These are phyloP conservation scores for Hippophae tibetana DNA, from an alignment of 306 rosid species.

Conservation along the genomic window DNA sequence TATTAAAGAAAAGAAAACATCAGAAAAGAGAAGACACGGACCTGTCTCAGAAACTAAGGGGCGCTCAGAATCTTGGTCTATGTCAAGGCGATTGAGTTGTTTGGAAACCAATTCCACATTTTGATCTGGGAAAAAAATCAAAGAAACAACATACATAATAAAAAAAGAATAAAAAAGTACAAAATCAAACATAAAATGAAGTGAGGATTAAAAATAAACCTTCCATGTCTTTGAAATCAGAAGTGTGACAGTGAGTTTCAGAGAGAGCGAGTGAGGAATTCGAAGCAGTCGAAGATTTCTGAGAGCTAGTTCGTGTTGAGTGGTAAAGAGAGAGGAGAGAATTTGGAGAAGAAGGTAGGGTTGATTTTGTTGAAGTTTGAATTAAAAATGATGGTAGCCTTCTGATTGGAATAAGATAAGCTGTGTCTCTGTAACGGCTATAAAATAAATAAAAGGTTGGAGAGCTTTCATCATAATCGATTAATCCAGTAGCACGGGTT, in stretches of 20 bases:
- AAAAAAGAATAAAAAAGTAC: slow-evolving; percentile 1
- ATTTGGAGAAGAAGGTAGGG: too few species aligned
- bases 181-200: slow-evolving; percentile 3
- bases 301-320: too few species aligned
- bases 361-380: too few species aligned
- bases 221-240: slow-evolving; percentile 31
- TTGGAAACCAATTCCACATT: slow-evolving; percentile 30
- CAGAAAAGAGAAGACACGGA: slow-evolving; percentile 11
- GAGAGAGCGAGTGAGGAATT: neutral
- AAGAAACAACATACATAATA: slow-evolving; percentile 5
- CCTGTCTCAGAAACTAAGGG: slow-evolving; percentile 33
- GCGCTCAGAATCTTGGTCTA: slow-evolving; percentile 28
- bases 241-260: slow-evolving; percentile 1
- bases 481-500: too few species aligned
- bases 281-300: too few species aligned
- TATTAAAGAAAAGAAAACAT: slow-evolving; percentile 5
- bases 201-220: slow-evolving; percentile 27
- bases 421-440: too few species aligned
- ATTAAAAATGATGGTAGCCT: too few species aligned
- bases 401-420: too few species aligned
- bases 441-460: too few species aligned
- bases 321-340: too few species aligned
- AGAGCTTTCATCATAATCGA: too few species aligned
- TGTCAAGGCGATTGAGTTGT: slow-evolving; percentile 18
- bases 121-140: slow-evolving; percentile 29